phyloP scores from a whole-genome alignment of 306 rosid genomes.

The Trifolium pratense region DNA sequence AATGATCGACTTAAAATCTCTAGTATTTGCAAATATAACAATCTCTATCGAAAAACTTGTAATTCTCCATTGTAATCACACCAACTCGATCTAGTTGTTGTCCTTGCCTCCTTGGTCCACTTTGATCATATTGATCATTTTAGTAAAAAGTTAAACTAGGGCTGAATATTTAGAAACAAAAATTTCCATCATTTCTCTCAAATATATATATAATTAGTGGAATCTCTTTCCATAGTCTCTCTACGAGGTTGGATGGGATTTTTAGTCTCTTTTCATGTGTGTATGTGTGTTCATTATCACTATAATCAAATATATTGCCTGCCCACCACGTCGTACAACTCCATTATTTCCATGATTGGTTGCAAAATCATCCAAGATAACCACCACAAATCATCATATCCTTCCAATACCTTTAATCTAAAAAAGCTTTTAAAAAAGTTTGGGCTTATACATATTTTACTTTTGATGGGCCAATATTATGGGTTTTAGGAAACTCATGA shows the following conservation, averaged over 20 bases:
- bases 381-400: conserved; percentile 25
- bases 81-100: no score
- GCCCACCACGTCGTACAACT: conserved; percentile 33
- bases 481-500: conserved; percentile 34
- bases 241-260: not conserved
- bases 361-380: conserved; percentile 36
- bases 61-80: no score
- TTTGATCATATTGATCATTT: no score
- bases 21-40: no score
- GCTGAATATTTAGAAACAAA: no score
- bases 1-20: no score
- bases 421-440: not conserved
- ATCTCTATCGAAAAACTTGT: no score
- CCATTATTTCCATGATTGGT: conserved; percentile 40
- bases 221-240: not conserved
- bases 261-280: not conserved
- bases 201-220: no score
- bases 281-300: conserved; percentile 12
- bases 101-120: no score
- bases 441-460: conserved; percentile 34
- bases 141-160: no score
- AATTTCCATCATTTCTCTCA: no score
- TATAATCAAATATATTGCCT: not conserved
- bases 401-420: conserved; percentile 22
- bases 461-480: conserved; percentile 37